These are phyloP conservation scores for Babesia bigemina DNA, from an alignment of 169 alveolate species.

Conservation along the genomic window DNA sequence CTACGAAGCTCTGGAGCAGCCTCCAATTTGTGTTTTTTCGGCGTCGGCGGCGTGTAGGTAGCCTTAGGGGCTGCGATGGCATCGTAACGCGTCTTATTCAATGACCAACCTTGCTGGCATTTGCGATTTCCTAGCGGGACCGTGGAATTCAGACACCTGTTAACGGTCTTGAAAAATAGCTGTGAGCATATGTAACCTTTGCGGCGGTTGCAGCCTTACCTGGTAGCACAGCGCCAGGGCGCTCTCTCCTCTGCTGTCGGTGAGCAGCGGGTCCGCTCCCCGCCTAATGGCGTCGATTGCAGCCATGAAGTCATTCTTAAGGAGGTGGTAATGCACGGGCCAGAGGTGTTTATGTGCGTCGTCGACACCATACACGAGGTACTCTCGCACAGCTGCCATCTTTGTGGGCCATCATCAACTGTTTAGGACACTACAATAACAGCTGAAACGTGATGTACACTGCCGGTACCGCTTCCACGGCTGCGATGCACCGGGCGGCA, in stretches of 20 bases:
- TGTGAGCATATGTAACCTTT: background rate
- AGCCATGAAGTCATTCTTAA: slow-evolving; percentile 65
- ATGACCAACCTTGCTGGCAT: background rate
- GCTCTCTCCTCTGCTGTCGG: slow-evolving; percentile 64
- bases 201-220: slow-evolving; percentile 7
- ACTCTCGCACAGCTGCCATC: slow-evolving; percentile 36
- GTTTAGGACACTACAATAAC: background rate
- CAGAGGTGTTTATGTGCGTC: slow-evolving; percentile 57
- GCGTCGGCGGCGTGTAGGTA: background rate
- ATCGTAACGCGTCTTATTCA: too few species aligned
- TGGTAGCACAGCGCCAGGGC: slow-evolving; percentile 64
- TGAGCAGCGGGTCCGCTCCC: slow-evolving; percentile 70
- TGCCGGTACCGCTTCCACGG: background rate
- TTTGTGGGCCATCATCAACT: background rate
- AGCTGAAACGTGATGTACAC: background rate
- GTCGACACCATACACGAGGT: slow-evolving; percentile 44
- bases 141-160: slow-evolving; percentile 54
- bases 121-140: slow-evolving; percentile 26
- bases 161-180: slow-evolving; percentile 47
- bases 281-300: slow-evolving; percentile 63
- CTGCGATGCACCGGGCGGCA: slow-evolving; percentile 40
- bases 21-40: background rate
- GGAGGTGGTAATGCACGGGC: slow-evolving; percentile 71
- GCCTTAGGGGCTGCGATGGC: too few species aligned
- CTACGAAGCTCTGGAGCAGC: slow-evolving; percentile 25